Conservation (phyloP, 23 red algal species). For the Gracilaria vermiculophylla region DNA sequence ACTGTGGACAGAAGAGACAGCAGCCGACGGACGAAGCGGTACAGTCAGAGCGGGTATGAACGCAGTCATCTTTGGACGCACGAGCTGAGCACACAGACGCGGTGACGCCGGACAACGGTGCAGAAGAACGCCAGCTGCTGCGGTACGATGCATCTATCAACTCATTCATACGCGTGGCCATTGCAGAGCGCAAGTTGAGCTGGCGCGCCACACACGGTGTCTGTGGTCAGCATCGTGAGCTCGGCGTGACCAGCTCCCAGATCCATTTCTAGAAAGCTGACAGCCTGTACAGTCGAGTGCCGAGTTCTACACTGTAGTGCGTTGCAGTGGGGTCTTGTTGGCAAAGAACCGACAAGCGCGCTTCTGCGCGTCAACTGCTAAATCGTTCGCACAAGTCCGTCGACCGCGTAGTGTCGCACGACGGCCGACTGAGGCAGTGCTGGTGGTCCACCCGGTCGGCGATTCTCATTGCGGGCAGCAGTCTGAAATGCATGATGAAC, state of each 20-base stretch:
- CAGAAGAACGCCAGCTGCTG: neutral
- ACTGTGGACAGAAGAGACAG: neutral
- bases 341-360: too few relatives aligned
- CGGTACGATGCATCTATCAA: neutral
- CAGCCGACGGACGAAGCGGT: neutral
- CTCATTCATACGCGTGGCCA: neutral
- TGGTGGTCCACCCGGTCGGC: neutral
- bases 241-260: neutral
- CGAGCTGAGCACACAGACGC: too few relatives aligned
- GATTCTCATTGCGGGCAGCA: neutral
- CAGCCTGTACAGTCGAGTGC: too few relatives aligned
- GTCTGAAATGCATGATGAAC: neutral
- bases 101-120: neutral
- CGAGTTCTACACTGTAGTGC: too few relatives aligned
- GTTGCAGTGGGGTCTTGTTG: too few relatives aligned
- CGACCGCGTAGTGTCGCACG: too few relatives aligned
- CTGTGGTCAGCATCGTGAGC: neutral
- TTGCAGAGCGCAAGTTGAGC: neutral
- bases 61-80: neutral
- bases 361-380: too few relatives aligned
- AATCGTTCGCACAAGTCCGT: too few relatives aligned
- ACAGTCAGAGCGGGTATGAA: conserved; percentile 14
- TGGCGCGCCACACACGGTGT: neutral
- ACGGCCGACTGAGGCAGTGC: neutral
- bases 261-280: neutral